Percentiles rank a stretch among this genome's conserved stretches.
These are phyloP conservation scores for Suillus ampliporus DNA, from an alignment of 768 basidiomycete genomes.

Conservation along the genomic window DNA sequence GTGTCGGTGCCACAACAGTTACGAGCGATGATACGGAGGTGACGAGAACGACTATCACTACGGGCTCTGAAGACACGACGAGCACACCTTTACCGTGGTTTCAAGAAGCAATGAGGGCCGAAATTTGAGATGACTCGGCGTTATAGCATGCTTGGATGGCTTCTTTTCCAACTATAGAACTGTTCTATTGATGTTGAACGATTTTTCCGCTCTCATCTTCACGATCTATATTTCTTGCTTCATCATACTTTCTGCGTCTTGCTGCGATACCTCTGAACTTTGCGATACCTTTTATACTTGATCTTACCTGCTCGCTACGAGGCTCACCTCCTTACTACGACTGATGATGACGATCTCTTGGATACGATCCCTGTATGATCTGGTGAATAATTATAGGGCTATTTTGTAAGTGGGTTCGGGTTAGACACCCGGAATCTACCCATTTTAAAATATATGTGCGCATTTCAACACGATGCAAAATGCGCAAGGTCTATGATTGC, in stretches of 20 bases:
- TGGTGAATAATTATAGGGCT: neutral
- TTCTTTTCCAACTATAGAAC: conserved; percentile 1
- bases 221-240: neutral
- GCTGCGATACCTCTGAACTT: conserved; percentile 13
- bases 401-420: too few species aligned
- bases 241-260: neutral
- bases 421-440: too few species aligned
- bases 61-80: conserved; percentile 5
- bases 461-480: too few species aligned
- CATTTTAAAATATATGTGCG: too few species aligned
- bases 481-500: too few species aligned
- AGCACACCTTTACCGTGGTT: neutral
- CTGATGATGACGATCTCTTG: conserved; percentile 1
- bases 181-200: conserved; percentile 1
- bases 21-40: conserved; percentile 37
- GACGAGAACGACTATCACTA: conserved; percentile 28
- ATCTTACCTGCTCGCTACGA: neutral
- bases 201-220: conserved; percentile 1
- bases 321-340: conserved; percentile 3
- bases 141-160: neutral
- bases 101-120: neutral
- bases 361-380: neutral
- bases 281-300: conserved; percentile 16
- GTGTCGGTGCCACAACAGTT: conserved; percentile 34
- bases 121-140: neutral